Evolutionary conservation across 176 grass and related monocot genomes (phyloP), one percentile per base, ranked within the genome.

Genomic region (Raddia distichophylla): DNA sequence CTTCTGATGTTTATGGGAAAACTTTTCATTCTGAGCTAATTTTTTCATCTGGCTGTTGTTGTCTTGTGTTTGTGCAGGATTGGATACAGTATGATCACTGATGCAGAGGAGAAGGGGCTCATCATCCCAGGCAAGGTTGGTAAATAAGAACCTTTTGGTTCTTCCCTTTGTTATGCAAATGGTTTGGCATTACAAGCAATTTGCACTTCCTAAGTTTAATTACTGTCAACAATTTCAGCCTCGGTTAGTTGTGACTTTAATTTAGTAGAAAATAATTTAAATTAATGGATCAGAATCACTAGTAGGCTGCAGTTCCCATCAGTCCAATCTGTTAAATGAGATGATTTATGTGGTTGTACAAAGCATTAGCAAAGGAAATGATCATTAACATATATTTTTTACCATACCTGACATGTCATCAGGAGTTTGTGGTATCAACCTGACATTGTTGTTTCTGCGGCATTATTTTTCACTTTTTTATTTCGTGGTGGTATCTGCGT

Each of bases 21-120:
- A 55, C 18, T 3, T 7, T 51, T 16, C 2, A 1, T 77, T 47
- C 20, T 54, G 14, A 49, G 44, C 60, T 74, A 1, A 74, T 16
- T 68, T 17, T 46, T 32, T 1, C 13, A 34, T 18, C 40, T 50
- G 15, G 27, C 7, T 55, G 18, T 14, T 71, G 7, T 14, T 61
- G 58, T 43, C 0, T 56, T 85, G 12, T 37, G 0, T 49, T 49
- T 71, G 51, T 60, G 50, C 89, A 98, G 95, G 88, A 98, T 98
- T 93, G 95, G 88, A 1, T 94, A 94, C 55, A 98, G 92, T 56
- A 98, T 98, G 95, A 94, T 98, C 78, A 78, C 77, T 18, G 95
- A 98, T 67, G 95, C 95, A 14, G 95, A 98, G 83, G 82, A 87
- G 58, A 91, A 86, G 48, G 90, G 88, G 1, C 42, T 86, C 2